Evolutionary conservation across 2,329 filamentous ascomycete genomes (phyloP).

Genomic region (Phyllosticta paracitricarpa): DNA sequence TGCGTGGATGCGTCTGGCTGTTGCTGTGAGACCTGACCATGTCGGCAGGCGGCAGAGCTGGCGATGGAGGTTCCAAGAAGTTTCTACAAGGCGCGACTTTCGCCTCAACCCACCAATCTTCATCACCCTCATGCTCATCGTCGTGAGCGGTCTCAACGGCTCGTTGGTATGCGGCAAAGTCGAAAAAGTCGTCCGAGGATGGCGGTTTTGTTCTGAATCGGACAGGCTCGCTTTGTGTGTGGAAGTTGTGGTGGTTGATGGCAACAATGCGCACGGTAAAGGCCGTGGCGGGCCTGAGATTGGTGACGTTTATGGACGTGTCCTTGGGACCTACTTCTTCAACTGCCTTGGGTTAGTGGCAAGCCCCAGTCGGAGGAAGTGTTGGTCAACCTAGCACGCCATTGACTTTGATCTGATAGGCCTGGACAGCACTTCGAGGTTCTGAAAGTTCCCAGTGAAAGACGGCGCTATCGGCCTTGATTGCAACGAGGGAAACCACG

Average conservation of each 20-base stretch:
- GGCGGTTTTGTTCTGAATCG: conserved; percentile 60
- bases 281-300: conserved; percentile 74
- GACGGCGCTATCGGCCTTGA: conserved; percentile 76
- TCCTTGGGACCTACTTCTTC: conserved; percentile 75
- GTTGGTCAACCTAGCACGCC: conserved; percentile 62
- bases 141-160: conserved; percentile 15
- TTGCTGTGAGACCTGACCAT: conserved; percentile 58
- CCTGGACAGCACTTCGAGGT: conserved; percentile 58
- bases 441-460: conserved; percentile 81
- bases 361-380: not conserved
- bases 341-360: conserved; percentile 41
- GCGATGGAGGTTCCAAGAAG: conserved; percentile 50
- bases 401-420: conserved; percentile 88
- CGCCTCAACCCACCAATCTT: conserved; percentile 42
- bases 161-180: conserved; percentile 41
- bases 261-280: conserved; percentile 92
- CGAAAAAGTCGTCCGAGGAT: conserved; percentile 34
- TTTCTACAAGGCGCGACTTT: conserved; percentile 43
- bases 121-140: conserved; percentile 22
- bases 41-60: conserved; percentile 50
- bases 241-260: conserved; percentile 84
- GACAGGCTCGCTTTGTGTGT: conserved; percentile 76
- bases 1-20: conserved; percentile 44
- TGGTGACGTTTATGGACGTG: conserved; percentile 83
- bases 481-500: conserved; percentile 80